Percentiles rank a stretch among this genome's conserved stretches.
phyloP scores from a whole-genome alignment of 345 rosid genomes.

The Rhodamnia rubescens region DNA sequence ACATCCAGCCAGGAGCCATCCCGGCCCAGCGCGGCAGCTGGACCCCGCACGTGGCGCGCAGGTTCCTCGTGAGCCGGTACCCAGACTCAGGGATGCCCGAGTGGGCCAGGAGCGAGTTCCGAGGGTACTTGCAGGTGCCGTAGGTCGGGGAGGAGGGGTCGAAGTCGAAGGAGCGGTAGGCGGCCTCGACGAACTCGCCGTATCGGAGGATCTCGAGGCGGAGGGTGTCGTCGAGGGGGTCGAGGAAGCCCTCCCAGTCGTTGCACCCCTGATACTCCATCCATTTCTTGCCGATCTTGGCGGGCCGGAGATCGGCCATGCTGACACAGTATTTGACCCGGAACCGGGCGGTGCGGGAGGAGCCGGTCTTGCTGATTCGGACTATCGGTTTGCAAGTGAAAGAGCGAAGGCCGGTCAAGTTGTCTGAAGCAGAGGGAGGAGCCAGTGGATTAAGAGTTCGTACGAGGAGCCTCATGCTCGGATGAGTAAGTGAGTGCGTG shows the following conservation, averaged over 20 bases:
- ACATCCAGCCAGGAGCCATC: slow-evolving; percentile 34
- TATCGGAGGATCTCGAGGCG: slow-evolving; percentile 47
- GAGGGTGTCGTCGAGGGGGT: slow-evolving; percentile 46
- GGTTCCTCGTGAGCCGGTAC: slow-evolving; percentile 27
- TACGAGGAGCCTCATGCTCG: background rate
- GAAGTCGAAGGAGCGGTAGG: slow-evolving; percentile 37
- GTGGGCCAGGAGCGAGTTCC: slow-evolving; percentile 18
- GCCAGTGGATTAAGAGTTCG: background rate
- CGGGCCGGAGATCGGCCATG: background rate
- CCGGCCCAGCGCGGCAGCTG: slow-evolving; percentile 38
- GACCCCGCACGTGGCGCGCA: slow-evolving; percentile 35
- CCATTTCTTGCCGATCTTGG: slow-evolving; percentile 14
- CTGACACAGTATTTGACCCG: background rate
- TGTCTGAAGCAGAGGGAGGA: background rate
- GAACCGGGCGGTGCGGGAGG: background rate
- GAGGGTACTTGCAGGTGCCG: slow-evolving; percentile 22
- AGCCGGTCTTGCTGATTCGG: background rate
- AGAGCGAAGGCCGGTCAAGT: background rate
- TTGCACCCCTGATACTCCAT: slow-evolving; percentile 41
- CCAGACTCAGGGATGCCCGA: slow-evolving; percentile 23
- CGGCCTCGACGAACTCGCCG: slow-evolving; percentile 46
- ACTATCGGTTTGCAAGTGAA: background rate
- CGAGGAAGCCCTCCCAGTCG: slow-evolving; percentile 57
- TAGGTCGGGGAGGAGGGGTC: slow-evolving; percentile 33
- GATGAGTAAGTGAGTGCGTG: background rate